Conservation (phyloP, 495 filamentous ascomycete genomes). For the Trichoderma orchidacearum region DNA sequence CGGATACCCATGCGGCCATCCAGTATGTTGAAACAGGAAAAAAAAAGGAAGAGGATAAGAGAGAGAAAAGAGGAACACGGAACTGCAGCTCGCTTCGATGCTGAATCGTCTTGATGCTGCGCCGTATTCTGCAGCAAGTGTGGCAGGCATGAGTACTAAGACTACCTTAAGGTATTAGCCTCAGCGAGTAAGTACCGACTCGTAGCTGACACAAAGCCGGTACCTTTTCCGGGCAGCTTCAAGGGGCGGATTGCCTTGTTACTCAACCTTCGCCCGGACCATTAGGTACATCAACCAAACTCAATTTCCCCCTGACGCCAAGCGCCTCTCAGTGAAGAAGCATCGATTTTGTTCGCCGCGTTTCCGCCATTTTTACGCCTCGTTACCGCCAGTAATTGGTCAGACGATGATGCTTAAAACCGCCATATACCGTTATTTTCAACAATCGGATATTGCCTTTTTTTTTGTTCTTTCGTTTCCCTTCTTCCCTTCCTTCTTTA, state of each 20-base stretch:
- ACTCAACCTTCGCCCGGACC: not conserved
- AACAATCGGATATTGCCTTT: not conserved
- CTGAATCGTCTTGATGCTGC: not conserved
- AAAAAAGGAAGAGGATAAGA: too few species aligned
- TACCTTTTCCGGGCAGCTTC: not conserved
- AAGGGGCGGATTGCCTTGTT: not conserved
- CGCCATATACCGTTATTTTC: not conserved
- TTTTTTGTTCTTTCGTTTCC: not conserved
- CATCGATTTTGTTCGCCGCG: too few species aligned
- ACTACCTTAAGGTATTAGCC: not conserved
- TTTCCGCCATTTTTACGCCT: too few species aligned
- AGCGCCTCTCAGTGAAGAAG: too few species aligned
- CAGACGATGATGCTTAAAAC: not conserved
- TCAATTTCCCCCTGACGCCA: too few species aligned
- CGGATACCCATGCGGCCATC: too few species aligned
- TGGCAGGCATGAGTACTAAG: too few species aligned
- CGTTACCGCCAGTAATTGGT: not conserved
- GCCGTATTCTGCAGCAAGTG: not conserved
- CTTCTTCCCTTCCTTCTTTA: not conserved
- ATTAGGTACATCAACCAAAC: too few species aligned
- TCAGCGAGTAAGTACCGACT: not conserved
- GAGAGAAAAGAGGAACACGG: too few species aligned
- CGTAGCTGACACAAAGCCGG: not conserved
- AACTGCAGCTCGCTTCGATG: too few species aligned
- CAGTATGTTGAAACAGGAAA: too few species aligned